A percentile compares a stretch with the other conserved stretches of the same genome.
Evolutionary conservation across 768 basidiomycete genomes (phyloP).

Genomic region (Mrakia hoshinonis): DNA sequence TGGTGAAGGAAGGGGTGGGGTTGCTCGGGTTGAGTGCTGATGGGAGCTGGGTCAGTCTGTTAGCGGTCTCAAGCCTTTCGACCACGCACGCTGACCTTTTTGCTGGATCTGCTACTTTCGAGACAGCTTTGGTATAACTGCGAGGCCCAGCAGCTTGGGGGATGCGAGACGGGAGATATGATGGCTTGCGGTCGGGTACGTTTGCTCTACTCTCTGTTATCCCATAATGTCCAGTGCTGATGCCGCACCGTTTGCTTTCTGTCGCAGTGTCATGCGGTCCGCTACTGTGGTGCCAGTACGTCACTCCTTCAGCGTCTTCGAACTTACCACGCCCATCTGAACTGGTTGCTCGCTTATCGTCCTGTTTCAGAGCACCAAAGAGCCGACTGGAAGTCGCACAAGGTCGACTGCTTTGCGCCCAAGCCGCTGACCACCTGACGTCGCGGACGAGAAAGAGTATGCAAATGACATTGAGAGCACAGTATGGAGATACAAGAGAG

Average conservation of each 20-base stretch:
- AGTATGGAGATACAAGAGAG: no score
- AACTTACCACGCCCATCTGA: no score
- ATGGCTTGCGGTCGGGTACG: no score
- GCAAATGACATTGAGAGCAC: no score
- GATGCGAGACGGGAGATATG: no score
- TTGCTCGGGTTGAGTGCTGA: background rate
- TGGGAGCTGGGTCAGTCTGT: background rate
- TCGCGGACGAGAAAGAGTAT: no score
- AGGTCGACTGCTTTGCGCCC: background rate
- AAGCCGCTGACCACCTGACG: background rate
- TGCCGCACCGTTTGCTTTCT: no score
- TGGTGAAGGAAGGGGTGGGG: background rate
- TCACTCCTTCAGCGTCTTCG: background rate
- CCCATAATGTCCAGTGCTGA: no score
- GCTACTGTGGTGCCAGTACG: constrained; percentile 8
- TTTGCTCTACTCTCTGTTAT: no score
- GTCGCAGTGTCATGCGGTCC: background rate
- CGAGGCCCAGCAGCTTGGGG: no score
- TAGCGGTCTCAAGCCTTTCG: background rate
- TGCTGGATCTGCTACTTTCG: background rate
- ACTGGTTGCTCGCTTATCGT: background rate
- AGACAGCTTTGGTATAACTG: no score
- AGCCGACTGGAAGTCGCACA: constrained; percentile 4
- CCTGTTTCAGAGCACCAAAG: background rate
- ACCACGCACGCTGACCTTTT: background rate